Conservation (phyloP, 306 rosid genomes). For the Astragalus membranaceus region DNA sequence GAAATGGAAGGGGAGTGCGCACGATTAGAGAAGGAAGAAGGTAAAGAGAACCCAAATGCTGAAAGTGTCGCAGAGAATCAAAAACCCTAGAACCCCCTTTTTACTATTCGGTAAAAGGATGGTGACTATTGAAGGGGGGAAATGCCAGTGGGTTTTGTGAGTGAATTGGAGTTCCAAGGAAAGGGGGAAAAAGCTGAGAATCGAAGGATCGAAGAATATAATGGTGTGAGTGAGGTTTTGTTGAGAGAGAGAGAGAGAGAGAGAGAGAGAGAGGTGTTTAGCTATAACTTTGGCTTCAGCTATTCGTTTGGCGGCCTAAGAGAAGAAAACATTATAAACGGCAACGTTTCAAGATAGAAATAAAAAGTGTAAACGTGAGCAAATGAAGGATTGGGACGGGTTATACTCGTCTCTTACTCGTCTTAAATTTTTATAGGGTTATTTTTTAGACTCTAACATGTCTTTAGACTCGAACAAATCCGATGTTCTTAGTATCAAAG, state of each 20-base stretch:
- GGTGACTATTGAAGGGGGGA: not conserved
- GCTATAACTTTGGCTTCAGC: too few species aligned
- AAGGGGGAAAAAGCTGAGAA: not conserved
- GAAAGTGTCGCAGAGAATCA: conserved; percentile 3
- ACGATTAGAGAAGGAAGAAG: not conserved
- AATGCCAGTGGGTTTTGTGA: not conserved
- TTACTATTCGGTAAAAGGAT: not conserved
- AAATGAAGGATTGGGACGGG: too few species aligned
- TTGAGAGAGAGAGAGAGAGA: not conserved
- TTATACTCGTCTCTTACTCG: too few species aligned
- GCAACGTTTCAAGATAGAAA: too few species aligned
- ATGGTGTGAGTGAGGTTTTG: not conserved
- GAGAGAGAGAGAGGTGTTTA: too few species aligned
- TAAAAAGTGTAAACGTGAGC: too few species aligned
- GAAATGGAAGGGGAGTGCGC: not conserved
- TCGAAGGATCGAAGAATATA: not conserved
- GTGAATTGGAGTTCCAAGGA: not conserved
- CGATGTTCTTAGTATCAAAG: too few species aligned
- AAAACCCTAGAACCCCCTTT: conserved; percentile 25
- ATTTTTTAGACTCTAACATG: too few species aligned
- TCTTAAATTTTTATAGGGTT: too few species aligned
- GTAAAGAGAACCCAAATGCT: not conserved
- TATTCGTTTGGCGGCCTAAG: too few species aligned
- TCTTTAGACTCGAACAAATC: too few species aligned
- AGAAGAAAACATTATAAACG: too few species aligned